Percentiles rank a stretch among this genome's conserved stretches.
These are phyloP conservation scores for Filobasidium floriforme DNA, from an alignment of 768 basidiomycete species.

Conservation along the genomic window DNA sequence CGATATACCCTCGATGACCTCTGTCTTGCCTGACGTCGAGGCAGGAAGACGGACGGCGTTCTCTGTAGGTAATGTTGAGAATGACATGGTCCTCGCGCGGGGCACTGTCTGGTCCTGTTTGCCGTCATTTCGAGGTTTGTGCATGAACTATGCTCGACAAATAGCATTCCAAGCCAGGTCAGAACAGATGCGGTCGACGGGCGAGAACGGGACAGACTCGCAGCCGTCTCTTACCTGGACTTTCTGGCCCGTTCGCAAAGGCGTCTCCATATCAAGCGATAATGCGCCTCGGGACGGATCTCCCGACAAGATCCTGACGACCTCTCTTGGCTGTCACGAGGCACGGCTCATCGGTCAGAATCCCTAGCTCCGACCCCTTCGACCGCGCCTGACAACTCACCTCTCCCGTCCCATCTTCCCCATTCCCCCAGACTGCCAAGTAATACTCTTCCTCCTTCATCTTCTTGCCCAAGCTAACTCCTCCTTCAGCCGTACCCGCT, in stretches of 20 bases:
- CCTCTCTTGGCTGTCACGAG: constrained; percentile 15
- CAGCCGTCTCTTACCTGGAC: constrained; percentile 34
- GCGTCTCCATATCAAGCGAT: constrained; percentile 40
- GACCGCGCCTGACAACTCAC: neutral
- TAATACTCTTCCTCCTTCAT: constrained; percentile 44
- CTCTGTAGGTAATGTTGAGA: constrained; percentile 14
- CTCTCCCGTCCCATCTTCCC: neutral
- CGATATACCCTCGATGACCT: neutral
- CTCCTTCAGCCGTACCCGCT: constrained; percentile 11
- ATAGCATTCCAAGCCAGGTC: no score
- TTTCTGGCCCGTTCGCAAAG: constrained; percentile 32
- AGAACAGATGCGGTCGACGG: neutral
- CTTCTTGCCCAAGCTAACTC: constrained; percentile 21
- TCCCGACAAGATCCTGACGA: constrained; percentile 41
- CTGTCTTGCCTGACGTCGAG: neutral
- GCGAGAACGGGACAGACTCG: no score
- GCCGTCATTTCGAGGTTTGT: constrained; percentile 5
- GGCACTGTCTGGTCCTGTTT: neutral
- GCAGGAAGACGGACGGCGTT: neutral
- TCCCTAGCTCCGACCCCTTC: neutral
- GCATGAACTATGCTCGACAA: constrained; percentile 9
- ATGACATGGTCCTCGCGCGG: constrained; percentile 8
- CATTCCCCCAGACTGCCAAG: constrained; percentile 29
- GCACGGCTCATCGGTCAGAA: neutral
- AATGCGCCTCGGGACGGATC: constrained; percentile 43